A percentile compares a stretch with the other conserved stretches of the same genome.
These are phyloP conservation scores for Clonostachys solani DNA, from an alignment of 2,329 filamentous ascomycete species.

Conservation along the genomic window DNA sequence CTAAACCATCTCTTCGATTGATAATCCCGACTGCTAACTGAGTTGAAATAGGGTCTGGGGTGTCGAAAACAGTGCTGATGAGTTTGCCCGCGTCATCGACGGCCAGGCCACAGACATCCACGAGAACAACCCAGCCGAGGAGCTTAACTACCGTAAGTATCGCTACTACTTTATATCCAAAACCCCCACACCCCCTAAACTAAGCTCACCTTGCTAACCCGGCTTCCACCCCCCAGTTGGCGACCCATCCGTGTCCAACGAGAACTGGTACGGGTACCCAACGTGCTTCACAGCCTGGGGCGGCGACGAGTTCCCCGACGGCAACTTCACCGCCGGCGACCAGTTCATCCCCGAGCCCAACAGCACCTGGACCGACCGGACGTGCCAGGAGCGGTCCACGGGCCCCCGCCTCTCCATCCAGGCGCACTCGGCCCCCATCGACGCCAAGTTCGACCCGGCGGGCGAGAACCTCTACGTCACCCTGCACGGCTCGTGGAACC, in stretches of 20 bases:
- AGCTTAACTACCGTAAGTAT: constrained; percentile 55
- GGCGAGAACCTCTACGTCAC: constrained; percentile 51
- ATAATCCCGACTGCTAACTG: background rate
- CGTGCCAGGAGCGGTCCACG: constrained; percentile 21
- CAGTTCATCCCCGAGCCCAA: constrained; percentile 32
- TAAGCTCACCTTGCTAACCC: no score
- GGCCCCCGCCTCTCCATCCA: constrained; percentile 47
- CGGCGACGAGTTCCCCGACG: constrained; percentile 19
- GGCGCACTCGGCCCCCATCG: constrained; percentile 57
- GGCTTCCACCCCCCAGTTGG: constrained; percentile 12
- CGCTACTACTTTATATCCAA: background rate
- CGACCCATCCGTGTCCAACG: constrained; percentile 17
- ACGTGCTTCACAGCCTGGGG: constrained; percentile 55
- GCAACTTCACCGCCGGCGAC: constrained; percentile 19
- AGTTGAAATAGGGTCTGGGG: constrained; percentile 38
- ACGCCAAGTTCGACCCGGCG: constrained; percentile 51
- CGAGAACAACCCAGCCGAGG: constrained; percentile 59
- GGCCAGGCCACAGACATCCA: constrained; percentile 44
- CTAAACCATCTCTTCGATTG: background rate
- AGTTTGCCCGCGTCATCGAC: constrained; percentile 41
- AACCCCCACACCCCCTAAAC: no score
- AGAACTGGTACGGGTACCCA: constrained; percentile 52
- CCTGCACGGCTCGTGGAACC: constrained; percentile 57
- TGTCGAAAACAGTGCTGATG: constrained; percentile 46
- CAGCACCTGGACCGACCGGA: constrained; percentile 25